Evolutionary conservation across 495 filamentous ascomycete species (phyloP).

Genomic region (Cetradonia linearis): DNA sequence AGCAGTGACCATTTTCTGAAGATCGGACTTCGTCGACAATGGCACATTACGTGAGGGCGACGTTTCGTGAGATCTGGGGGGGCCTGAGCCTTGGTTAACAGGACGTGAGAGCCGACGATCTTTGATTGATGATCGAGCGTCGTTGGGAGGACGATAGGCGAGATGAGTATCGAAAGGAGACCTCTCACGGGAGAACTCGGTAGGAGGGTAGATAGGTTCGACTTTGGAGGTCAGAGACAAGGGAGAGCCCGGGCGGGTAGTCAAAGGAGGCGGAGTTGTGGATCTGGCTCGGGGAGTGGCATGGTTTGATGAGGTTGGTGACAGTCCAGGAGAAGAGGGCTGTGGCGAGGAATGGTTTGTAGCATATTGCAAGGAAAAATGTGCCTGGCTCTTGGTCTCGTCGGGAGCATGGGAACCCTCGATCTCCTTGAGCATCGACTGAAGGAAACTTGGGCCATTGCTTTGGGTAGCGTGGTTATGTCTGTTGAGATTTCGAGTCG

Average conservation of each 20-base stretch:
- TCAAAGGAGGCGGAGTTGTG: slow-evolving; percentile 60
- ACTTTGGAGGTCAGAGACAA: slow-evolving; percentile 56
- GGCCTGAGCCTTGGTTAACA: slow-evolving; percentile 27
- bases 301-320: slow-evolving; percentile 55
- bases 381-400: slow-evolving; percentile 35
- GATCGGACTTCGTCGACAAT: slow-evolving; percentile 63
- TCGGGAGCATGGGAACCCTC: slow-evolving; percentile 55
- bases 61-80: slow-evolving; percentile 41
- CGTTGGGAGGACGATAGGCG: slow-evolving; percentile 10
- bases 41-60: slow-evolving; percentile 53
- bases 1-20: slow-evolving; percentile 68
- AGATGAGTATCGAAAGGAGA: slow-evolving; percentile 43
- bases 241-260: slow-evolving; percentile 55
- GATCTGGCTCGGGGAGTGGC: slow-evolving; percentile 62
- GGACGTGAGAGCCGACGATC: slow-evolving; percentile 46
- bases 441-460: slow-evolving; percentile 57
- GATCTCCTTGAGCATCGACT: slow-evolving; percentile 77
- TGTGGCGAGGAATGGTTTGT: slow-evolving; percentile 41
- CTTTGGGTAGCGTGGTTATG: slow-evolving; percentile 29
- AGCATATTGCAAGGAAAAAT: slow-evolving; percentile 37
- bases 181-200: slow-evolving; percentile 50
- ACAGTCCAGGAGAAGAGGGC: slow-evolving; percentile 62
- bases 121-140: slow-evolving; percentile 13
- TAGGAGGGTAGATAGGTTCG: slow-evolving; percentile 48
- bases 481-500: slow-evolving; percentile 20